These are phyloP conservation scores for Corchorus capsularis DNA, from an alignment of 345 rosid genomes.

Conservation along the genomic window DNA sequence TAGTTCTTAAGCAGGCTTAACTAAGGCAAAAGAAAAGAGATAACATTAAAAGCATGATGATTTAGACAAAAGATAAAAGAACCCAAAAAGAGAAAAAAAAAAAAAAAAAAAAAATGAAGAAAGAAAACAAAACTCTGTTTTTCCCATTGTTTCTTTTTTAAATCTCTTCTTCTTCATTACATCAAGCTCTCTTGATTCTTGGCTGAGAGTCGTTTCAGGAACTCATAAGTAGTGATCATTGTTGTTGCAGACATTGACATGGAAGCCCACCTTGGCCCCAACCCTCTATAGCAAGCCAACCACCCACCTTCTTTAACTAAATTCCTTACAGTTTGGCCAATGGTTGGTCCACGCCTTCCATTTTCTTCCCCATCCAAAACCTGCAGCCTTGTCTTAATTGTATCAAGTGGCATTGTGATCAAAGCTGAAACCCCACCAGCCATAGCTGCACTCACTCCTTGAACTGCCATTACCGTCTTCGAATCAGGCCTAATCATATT, in stretches of 20 bases:
- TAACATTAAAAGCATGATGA: constrained; percentile 17
- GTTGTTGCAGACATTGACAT: constrained; percentile 96
- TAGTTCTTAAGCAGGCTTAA: no score
- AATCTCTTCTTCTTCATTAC: constrained; percentile 16
- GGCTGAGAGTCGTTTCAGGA: constrained; percentile 80
- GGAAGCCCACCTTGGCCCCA: constrained; percentile 93
- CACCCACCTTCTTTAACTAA: constrained; percentile 91
- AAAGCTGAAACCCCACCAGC: constrained; percentile 94
- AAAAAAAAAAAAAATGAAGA: not conserved
- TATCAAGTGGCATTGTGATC: constrained; percentile 93
- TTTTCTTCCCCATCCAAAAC: constrained; percentile 80
- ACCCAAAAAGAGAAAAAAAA: not conserved
- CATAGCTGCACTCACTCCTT: constrained; percentile 92
- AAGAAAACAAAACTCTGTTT: not conserved
- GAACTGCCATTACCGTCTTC: constrained; percentile 79
- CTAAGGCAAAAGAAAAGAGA: not conserved
- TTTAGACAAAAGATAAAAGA: not conserved
- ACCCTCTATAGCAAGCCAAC: constrained; percentile 89
- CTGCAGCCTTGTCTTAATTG: constrained; percentile 91
- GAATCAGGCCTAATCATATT: constrained; percentile 56
- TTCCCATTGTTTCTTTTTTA: not conserved
- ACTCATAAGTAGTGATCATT: constrained; percentile 97
- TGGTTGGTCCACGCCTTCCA: constrained; percentile 66
- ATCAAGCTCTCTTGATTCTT: constrained; percentile 61
- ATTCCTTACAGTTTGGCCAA: constrained; percentile 72